These are phyloP conservation scores for Diaporthe velutina DNA, from an alignment of 2,329 filamentous ascomycete genomes.

Conservation along the genomic window DNA sequence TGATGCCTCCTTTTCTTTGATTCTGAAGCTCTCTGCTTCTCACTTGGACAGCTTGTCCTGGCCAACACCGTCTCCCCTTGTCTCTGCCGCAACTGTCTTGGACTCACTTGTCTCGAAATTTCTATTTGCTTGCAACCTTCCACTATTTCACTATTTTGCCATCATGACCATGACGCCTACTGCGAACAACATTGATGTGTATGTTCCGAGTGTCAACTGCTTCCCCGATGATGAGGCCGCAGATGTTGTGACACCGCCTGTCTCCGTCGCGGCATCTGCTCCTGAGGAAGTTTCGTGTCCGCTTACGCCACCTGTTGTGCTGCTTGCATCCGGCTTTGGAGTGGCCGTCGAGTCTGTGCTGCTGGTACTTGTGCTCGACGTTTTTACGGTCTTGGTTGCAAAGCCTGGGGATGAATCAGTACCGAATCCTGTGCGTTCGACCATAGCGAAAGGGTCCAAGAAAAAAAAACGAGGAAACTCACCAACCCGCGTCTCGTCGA, in stretches of 20 bases:
- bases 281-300: constrained; percentile 15
- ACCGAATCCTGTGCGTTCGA: neutral
- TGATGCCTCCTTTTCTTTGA: constrained; percentile 17
- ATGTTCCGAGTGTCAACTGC: constrained; percentile 42
- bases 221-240: constrained; percentile 44
- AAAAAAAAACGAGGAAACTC: constrained; percentile 44
- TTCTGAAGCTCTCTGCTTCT: neutral
- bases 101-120: neutral
- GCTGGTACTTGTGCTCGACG: constrained; percentile 34
- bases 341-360: constrained; percentile 1
- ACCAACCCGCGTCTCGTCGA: constrained; percentile 76
- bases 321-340: constrained; percentile 11
- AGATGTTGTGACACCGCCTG: constrained; percentile 43
- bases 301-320: constrained; percentile 14
- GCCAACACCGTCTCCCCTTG: neutral
- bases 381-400: constrained; percentile 49
- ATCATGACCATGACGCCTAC: constrained; percentile 44
- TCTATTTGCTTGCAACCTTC: neutral
- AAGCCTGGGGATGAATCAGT: constrained; percentile 49
- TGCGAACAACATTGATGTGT: constrained; percentile 43
- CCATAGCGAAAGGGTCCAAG: neutral
- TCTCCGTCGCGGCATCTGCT: constrained; percentile 43
- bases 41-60: neutral
- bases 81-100: neutral
- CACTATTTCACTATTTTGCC: constrained; percentile 37